phyloP scores from a whole-genome alignment of 1,284 basidiomycete genomes.

The Ceratobasidium sp. region DNA sequence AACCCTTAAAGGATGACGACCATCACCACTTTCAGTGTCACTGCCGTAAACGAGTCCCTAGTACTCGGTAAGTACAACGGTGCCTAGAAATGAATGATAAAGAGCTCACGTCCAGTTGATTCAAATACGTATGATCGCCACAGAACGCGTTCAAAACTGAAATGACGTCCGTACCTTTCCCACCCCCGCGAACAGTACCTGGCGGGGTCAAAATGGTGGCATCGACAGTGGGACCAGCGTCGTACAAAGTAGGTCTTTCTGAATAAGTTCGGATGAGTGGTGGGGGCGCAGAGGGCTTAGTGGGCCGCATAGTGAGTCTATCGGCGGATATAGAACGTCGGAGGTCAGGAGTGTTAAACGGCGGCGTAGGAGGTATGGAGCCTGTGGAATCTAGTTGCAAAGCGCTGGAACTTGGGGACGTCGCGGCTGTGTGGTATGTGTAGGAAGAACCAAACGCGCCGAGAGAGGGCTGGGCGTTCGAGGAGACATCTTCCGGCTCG shows the following conservation, averaged over 20 bases:
- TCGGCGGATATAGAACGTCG: slow-evolving; percentile 41
- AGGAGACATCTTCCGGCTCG: slow-evolving; percentile 28
- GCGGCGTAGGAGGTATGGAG: background rate
- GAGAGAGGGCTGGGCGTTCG: background rate
- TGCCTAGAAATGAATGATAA: background rate
- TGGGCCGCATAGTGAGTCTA: slow-evolving; percentile 33
- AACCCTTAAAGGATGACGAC: background rate
- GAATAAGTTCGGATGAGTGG: slow-evolving; percentile 29
- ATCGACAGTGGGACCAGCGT: background rate
- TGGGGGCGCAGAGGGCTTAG: slow-evolving; percentile 1
- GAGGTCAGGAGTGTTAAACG: background rate
- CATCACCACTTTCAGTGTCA: slow-evolving; percentile 29
- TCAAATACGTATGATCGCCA: slow-evolving; percentile 23
- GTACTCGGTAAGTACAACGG: background rate
- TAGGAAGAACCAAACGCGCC: slow-evolving; percentile 19
- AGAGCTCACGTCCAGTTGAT: slow-evolving; percentile 3
- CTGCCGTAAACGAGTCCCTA: slow-evolving; percentile 25
- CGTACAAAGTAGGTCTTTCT: background rate
- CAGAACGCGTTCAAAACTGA: slow-evolving; percentile 29
- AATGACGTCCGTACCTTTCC: slow-evolving; percentile 3
- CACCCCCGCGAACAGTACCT: background rate
- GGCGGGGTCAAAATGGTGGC: background rate
- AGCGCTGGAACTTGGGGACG: slow-evolving; percentile 15
- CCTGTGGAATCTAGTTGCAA: background rate
- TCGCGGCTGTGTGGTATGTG: slow-evolving; percentile 25